Percentiles rank a stretch among this genome's conserved stretches.
Conservation (phyloP, 2,329 filamentous ascomycete genomes). For the Cryphonectria naterciae region DNA sequence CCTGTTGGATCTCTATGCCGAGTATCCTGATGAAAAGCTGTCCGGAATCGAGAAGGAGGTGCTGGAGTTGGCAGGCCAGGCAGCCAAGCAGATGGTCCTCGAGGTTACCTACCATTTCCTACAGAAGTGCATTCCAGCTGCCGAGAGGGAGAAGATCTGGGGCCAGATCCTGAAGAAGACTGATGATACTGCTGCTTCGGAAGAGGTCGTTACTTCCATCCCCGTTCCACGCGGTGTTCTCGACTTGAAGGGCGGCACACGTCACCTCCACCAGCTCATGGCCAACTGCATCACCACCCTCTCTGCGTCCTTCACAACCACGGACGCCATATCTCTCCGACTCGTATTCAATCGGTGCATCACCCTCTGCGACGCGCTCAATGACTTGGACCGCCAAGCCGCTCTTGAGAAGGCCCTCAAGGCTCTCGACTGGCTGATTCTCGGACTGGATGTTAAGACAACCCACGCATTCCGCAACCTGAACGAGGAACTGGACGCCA, state of each 20-base stretch:
- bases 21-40: slow-evolving; percentile 13
- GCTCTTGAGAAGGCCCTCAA: slow-evolving; percentile 10
- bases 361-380: slow-evolving; percentile 24
- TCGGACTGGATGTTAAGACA: slow-evolving; percentile 21
- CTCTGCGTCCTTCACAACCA: background rate
- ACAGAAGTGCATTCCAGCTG: slow-evolving; percentile 14
- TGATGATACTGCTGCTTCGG: too few species aligned
- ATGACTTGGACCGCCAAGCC: slow-evolving; percentile 6
- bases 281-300: slow-evolving; percentile 20
- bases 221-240: background rate
- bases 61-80: slow-evolving; percentile 13
- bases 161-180: background rate
- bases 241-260: slow-evolving; percentile 15
- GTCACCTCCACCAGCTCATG: slow-evolving; percentile 11
- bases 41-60: slow-evolving; percentile 14
- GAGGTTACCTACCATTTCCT: slow-evolving; percentile 20
- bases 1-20: slow-evolving; percentile 14
- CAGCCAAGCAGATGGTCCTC: slow-evolving; percentile 21
- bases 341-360: slow-evolving; percentile 7
- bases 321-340: slow-evolving; percentile 8
- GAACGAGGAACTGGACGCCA: slow-evolving; percentile 8
- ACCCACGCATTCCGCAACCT: slow-evolving; percentile 14
- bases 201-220: background rate
- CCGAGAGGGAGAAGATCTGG: slow-evolving; percentile 11
- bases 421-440: slow-evolving; percentile 19